Base-by-base conservation (phyloP, 2,329 filamentous ascomycete species). In the Colletotrichum chrysophilum region DNA sequence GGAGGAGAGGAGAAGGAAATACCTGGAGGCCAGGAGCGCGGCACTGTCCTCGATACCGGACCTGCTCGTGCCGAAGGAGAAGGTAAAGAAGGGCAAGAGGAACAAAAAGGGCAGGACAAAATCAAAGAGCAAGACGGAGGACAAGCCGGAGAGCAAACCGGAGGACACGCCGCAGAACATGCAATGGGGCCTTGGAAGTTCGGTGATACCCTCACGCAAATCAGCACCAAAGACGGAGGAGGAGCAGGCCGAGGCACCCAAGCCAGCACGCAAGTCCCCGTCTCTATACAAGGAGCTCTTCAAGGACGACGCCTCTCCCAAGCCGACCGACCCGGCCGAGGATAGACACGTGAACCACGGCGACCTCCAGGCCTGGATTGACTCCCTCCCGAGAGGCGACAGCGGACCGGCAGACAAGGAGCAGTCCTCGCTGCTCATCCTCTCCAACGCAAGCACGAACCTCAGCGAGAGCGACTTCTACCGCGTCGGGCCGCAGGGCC, bases 391-490 rank as follows among this genome's bases (percentile, higher is more conserved):
- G 30, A 64, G 62, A 28, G 66, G 38, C 14, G 73, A 75, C 36
- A 10, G 36, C 24, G 34, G 34, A 9, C 32, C 36, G 26, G 21
- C 48, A 28, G 36, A 36, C 26, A 58, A 52, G 30, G 43, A 74
- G 30, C 34, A 70, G 56, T 60, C 76, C 34, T 76, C 79, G 75
- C 87, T 88, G 79, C 86, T 96, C 55, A 86, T 93, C 56, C 84
- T 96, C 48, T 86, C 86, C 24, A 89, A 91, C 52, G 88, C 91
- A 8, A 91, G 90, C 79, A 88, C 88, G 72, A 88, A 90, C 24
- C 87, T 96, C 58, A 86, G 87, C 24, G 90, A 93, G 79, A 90
- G 89, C 78, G 94, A 96, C 84, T 96, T 96, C 83, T 89, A 91
- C 77, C 92, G 94, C 71, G 84, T 96, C 21, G 88, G 91, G 7